A percentile compares a stretch with the other conserved stretches of the same genome.
These are phyloP conservation scores for Lactarius hatsudake DNA, from an alignment of 768 basidiomycete genomes.

Conservation along the genomic window DNA sequence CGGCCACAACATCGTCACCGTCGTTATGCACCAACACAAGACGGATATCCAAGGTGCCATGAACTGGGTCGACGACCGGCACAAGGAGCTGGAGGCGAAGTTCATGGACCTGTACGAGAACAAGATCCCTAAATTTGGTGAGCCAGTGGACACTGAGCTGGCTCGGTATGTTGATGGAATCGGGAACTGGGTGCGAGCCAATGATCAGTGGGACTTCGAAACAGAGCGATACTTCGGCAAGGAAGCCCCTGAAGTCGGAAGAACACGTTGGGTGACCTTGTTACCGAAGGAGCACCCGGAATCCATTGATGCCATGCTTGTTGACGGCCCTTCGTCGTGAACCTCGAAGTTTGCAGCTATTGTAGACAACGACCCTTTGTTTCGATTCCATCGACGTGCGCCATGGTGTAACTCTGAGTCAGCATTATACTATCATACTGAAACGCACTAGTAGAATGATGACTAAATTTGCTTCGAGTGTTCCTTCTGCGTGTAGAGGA, in stretches of 20 bases:
- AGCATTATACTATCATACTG: too few species aligned
- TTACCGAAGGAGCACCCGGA: not conserved
- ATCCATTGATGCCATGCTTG: not conserved
- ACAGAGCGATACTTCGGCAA: conserved; percentile 12
- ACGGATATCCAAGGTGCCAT: conserved; percentile 36
- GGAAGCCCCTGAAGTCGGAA: not conserved
- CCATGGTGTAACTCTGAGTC: too few species aligned
- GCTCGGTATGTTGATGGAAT: conserved; percentile 39
- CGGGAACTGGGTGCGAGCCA: conserved; percentile 42
- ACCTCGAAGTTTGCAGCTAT: too few species aligned
- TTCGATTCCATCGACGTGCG: too few species aligned
- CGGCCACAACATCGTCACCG: conserved; percentile 39
- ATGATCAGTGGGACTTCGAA: conserved; percentile 43
- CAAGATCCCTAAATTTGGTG: conserved; percentile 37
- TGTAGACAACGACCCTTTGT: too few species aligned
- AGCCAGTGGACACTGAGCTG: conserved; percentile 36
- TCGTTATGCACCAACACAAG: conserved; percentile 41
- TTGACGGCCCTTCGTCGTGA: not conserved
- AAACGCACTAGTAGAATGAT: too few species aligned
- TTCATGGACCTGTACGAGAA: conserved; percentile 33
- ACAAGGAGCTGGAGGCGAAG: conserved; percentile 31
- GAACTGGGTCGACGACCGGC: conserved; percentile 32
- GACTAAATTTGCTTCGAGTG: too few species aligned
- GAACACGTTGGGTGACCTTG: not conserved
- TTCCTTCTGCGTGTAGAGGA: too few species aligned